These are phyloP conservation scores for Parafenestella ontariensis DNA, from an alignment of 2,329 filamentous ascomycete genomes.

Conservation along the genomic window DNA sequence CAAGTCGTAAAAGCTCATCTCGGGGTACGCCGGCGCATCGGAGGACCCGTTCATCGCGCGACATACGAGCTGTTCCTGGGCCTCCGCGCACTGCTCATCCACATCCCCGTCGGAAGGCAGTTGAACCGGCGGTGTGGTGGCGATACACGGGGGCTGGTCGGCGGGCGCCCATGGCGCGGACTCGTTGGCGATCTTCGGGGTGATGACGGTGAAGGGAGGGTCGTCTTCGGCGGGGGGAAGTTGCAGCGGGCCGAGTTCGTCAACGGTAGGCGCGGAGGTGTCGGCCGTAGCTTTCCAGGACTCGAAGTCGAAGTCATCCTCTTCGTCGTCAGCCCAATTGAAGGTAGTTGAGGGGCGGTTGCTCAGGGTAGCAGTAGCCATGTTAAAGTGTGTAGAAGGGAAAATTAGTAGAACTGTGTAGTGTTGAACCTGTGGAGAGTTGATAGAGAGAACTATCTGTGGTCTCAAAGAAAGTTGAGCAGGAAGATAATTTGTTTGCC, in stretches of 20 bases:
- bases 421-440: constrained; percentile 1
- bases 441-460: neutral
- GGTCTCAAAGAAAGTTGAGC: neutral
- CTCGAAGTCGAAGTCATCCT: constrained; percentile 26
- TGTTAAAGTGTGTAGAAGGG: neutral
- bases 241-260: constrained; percentile 15
- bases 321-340: constrained; percentile 35
- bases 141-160: neutral
- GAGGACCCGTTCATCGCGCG: constrained; percentile 2
- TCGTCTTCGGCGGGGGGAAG: neutral
- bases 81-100: neutral
- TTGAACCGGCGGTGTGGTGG: neutral
- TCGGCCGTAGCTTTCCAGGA: constrained; percentile 22
- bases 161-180: too few relatives aligned
- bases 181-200: neutral
- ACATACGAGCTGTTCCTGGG: neutral
- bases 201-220: neutral
- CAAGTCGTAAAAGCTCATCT: constrained; percentile 8
- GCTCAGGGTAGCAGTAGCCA: constrained; percentile 10
- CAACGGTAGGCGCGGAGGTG: constrained; percentile 11
- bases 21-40: constrained; percentile 17
- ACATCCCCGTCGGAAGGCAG: neutral
- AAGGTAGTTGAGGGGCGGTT: constrained; percentile 2
- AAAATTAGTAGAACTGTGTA: too few relatives aligned
- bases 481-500: neutral